These are phyloP conservation scores for Coemansia sp. DNA, from an alignment of 192 early-diverging fungal species.

Conservation along the genomic window DNA sequence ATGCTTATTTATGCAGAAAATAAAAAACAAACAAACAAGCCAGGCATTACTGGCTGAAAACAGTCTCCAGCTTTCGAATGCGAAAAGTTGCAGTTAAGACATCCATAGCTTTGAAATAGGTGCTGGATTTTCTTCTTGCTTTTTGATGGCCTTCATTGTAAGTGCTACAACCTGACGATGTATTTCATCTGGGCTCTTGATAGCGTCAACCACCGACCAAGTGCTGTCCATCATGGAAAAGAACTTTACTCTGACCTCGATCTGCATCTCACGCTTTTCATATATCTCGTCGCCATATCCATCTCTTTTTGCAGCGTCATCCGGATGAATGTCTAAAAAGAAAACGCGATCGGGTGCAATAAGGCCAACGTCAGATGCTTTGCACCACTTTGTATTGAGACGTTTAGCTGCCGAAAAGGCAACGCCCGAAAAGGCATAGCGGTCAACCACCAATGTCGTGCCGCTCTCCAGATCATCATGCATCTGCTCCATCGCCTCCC, in stretches of 20 bases:
- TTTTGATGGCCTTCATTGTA: slow-evolving; percentile 30
- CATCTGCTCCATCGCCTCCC: slow-evolving; percentile 79
- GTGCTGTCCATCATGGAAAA: slow-evolving; percentile 59
- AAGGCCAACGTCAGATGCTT: slow-evolving; percentile 79
- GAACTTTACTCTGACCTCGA: slow-evolving; percentile 73
- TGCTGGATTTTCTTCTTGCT: slow-evolving; percentile 28
- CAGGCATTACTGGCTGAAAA: neutral
- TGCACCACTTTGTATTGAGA: slow-evolving; percentile 86
- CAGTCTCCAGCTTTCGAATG: neutral
- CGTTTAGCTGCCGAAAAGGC: slow-evolving; percentile 90
- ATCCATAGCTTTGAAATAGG: slow-evolving; percentile 45
- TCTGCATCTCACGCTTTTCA: slow-evolving; percentile 82
- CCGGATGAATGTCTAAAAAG: slow-evolving; percentile 80
- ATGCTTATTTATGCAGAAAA: neutral
- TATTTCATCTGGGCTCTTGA: slow-evolving; percentile 37
- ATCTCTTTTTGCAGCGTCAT: slow-evolving; percentile 71
- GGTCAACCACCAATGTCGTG: slow-evolving; percentile 80
- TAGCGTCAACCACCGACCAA: slow-evolving; percentile 52
- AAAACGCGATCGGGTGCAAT: slow-evolving; percentile 83
- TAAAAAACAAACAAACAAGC: neutral
- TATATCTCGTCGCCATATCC: slow-evolving; percentile 95
- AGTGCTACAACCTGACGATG: slow-evolving; percentile 42
- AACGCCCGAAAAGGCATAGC: slow-evolving; percentile 95
- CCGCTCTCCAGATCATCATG: slow-evolving; percentile 63
- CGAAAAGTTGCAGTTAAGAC: neutral